phyloP scores from a whole-genome alignment of 169 alveolate species.

The Plasmodium cynomolgi region DNA sequence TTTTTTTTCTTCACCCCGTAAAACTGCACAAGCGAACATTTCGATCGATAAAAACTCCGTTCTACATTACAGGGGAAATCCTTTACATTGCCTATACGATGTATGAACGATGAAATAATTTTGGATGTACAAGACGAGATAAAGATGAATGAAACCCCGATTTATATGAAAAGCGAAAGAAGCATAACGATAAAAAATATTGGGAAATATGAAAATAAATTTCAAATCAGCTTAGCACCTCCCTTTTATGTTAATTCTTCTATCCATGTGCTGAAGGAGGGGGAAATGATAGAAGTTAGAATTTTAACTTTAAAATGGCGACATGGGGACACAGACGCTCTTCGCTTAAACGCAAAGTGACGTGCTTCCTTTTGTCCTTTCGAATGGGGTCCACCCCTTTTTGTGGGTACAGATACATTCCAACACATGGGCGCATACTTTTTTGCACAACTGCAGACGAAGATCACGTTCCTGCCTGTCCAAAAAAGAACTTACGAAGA shows the following conservation, averaged over 20 bases:
- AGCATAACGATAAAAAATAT: conserved; percentile 65
- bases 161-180: conserved; percentile 55
- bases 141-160: conserved; percentile 46
- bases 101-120: conserved; percentile 47
- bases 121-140: conserved; percentile 72
- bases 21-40: conserved; percentile 4
- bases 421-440: background rate
- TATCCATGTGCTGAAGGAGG: conserved; percentile 37
- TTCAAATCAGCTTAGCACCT: conserved; percentile 35
- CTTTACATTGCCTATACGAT: conserved; percentile 47
- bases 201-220: conserved; percentile 69
- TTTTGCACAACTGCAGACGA: background rate
- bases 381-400: background rate
- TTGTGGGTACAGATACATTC: background rate
- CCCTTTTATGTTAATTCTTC: conserved; percentile 56
- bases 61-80: conserved; percentile 19
- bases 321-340: background rate
- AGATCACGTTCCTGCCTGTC: conserved; percentile 41
- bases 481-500: conserved; percentile 46
- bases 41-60: background rate
- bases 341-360: background rate
- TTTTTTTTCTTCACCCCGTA: background rate
- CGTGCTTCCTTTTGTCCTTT: background rate
- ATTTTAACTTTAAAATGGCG: background rate
- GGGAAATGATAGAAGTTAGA: conserved; percentile 58